Evolutionary conservation across 2,329 filamentous ascomycete genomes (phyloP).

Genomic region (Talaromyces islandicus): DNA sequence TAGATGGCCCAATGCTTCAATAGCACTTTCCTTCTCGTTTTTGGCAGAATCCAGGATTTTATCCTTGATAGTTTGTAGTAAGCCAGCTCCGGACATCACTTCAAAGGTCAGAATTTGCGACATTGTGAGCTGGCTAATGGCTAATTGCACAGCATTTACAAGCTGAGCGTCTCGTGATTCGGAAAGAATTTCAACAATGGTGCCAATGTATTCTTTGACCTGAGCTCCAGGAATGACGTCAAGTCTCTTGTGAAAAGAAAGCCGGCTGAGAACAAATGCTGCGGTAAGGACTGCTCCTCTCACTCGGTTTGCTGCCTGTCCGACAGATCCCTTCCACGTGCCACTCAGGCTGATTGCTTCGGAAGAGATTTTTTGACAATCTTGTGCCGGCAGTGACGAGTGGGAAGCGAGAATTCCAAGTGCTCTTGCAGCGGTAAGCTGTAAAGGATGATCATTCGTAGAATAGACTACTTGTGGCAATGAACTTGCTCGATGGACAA

Average conservation of each 20-base stretch:
- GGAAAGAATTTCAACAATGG: constrained; percentile 48
- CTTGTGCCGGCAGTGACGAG: constrained; percentile 32
- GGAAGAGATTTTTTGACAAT: constrained; percentile 39
- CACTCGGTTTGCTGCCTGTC: constrained; percentile 52
- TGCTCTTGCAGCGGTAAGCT: constrained; percentile 61
- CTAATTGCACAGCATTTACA: constrained; percentile 51
- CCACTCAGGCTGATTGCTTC: constrained; percentile 43
- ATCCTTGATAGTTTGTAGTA: constrained; percentile 49
- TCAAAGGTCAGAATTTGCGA: constrained; percentile 46
- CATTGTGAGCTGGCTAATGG: constrained; percentile 57
- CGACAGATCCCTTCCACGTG: constrained; percentile 55
- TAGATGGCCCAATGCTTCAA: constrained; percentile 72
- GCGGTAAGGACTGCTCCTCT: constrained; percentile 57
- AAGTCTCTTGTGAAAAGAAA: constrained; percentile 43
- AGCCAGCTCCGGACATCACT: constrained; percentile 19
- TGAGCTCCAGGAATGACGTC: constrained; percentile 28
- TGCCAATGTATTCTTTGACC: constrained; percentile 37
- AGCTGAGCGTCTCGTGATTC: constrained; percentile 51
- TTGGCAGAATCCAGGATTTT: constrained; percentile 65
- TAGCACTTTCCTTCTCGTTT: constrained; percentile 74
- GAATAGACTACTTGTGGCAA: constrained; percentile 60
- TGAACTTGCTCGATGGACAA: constrained; percentile 46
- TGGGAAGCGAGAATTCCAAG: constrained; percentile 75
- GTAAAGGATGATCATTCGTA: constrained; percentile 60
- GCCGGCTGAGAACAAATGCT: constrained; percentile 53